Evolutionary conservation across 345 rosid species (phyloP), one percentile per base, ranked within the genome.

Genomic region (Ceriops decandra): DNA sequence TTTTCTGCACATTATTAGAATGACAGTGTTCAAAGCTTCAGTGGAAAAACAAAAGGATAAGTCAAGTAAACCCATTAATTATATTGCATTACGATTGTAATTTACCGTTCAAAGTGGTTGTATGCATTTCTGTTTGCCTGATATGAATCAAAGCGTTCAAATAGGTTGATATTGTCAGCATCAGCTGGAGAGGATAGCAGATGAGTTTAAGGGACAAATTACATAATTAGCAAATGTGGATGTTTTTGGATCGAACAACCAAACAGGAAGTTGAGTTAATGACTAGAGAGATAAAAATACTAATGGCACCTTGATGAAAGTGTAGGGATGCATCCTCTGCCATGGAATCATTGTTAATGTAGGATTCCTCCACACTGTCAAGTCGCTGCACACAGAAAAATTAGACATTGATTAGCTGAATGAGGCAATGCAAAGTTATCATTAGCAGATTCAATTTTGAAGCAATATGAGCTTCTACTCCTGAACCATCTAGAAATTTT

Each of bases 101-200:
- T 42, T 69, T 57, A 91, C 96, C 95, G 87, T 70, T 88, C 95
- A 78, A 75, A 90, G 62, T 74, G 88, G 72, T 85, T 79, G 71
- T 80, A 84, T 1, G 70, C 73, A 36, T 84, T 82, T 52, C 78
- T 71, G 61, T 80, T 71, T 13, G 81, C 54, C 82, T 85, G 90
- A 69, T 53, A 85, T 21, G 82, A 80, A 78, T 85, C 87, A 75
- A 83, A 85, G 71, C 66, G 77, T 60, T 88, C 98, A 27, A 61
- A 71, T 70, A 93, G 75, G 62, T 92, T 95, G 76, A 95, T 91
- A 61, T 88, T 82, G 0, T 82, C 88, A 17, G 82, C 85, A 77
- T 85, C 86, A 75, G 84, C 99, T 95, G 93, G 61, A 68, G 59
- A 53, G 56, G 15, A 59, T 63, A 52, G 77, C 27, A 57, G 53